Percentiles rank a stretch among this genome's conserved stretches.
These are phyloP conservation scores for Cercospora canescens DNA, from an alignment of 2,329 filamentous ascomycete genomes.

Conservation along the genomic window DNA sequence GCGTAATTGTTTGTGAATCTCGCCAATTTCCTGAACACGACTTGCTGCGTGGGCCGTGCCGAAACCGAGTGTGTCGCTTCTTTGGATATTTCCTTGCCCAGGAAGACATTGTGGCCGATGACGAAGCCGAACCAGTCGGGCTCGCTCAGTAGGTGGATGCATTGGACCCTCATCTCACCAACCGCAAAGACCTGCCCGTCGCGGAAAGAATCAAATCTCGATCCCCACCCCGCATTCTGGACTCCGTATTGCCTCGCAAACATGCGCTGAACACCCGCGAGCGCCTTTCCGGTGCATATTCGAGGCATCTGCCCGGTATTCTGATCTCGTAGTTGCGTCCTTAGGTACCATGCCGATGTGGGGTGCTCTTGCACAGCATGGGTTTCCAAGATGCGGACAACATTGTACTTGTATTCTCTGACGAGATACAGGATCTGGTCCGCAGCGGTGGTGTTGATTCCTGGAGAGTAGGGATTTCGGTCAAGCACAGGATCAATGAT, in stretches of 20 bases:
- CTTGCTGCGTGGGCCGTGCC: constrained; percentile 2
- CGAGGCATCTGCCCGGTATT: constrained; percentile 42
- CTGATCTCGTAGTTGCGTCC: constrained; percentile 41
- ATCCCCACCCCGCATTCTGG: constrained; percentile 42
- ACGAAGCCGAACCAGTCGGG: constrained; percentile 62
- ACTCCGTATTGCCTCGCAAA: constrained; percentile 55
- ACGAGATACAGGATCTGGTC: constrained; percentile 53
- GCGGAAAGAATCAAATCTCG: constrained; percentile 56
- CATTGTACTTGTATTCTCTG: constrained; percentile 46
- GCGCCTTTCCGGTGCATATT: constrained; percentile 59
- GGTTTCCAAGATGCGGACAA: constrained; percentile 61
- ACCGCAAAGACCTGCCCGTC: constrained; percentile 57
- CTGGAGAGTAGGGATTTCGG: constrained; percentile 41
- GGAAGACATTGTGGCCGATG: constrained; percentile 49
- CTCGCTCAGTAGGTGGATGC: constrained; percentile 60
- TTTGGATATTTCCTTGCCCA: constrained; percentile 29
- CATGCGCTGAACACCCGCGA: constrained; percentile 51
- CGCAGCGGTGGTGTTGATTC: constrained; percentile 54
- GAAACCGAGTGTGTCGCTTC: constrained; percentile 5
- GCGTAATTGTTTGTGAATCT: background rate
- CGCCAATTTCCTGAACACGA: constrained; percentile 11
- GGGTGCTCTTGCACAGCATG: constrained; percentile 64
- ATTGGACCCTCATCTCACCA: constrained; percentile 48
- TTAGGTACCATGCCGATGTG: constrained; percentile 60
- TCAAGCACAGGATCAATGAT: constrained; percentile 66